phyloP scores from a whole-genome alignment of 441 rosid species.

The Euphorbia schlechtendalii region DNA sequence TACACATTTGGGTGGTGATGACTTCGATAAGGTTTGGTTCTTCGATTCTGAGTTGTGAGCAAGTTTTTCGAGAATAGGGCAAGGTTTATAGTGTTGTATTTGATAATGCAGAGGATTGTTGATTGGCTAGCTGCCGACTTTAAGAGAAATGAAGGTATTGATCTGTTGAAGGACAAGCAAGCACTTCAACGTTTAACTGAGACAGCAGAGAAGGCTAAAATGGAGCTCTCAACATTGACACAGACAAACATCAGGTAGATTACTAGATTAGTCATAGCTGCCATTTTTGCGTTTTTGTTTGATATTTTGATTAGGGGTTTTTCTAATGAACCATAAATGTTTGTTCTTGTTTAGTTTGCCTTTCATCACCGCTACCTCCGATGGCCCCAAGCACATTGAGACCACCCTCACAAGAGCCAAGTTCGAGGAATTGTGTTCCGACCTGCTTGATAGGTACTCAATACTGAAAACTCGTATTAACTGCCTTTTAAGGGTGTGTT shows the following conservation, averaged over 20 bases:
- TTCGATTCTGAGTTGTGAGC: no score
- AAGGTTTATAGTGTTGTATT: not conserved
- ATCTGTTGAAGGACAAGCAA: slow-evolving; percentile 92
- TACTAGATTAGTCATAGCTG: not conserved
- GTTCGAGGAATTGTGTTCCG: slow-evolving; percentile 85
- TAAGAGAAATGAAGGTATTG: slow-evolving; percentile 85
- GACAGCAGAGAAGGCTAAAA: slow-evolving; percentile 95
- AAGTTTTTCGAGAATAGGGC: not conserved
- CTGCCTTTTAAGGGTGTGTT: no score
- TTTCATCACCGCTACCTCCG: slow-evolving; percentile 91
- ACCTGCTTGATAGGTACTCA: slow-evolving; percentile 73
- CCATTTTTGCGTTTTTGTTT: not conserved
- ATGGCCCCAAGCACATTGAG: slow-evolving; percentile 96
- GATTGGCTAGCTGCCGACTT: slow-evolving; percentile 82
- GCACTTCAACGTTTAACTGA: slow-evolving; percentile 93
- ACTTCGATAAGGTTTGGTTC: slow-evolving; percentile 72
- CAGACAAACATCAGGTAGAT: slow-evolving; percentile 66
- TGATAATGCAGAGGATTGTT: slow-evolving; percentile 62
- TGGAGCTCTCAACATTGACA: slow-evolving; percentile 86
- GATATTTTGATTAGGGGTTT: not conserved
- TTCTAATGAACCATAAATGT: slow-evolving; percentile 19
- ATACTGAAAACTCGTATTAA: no score
- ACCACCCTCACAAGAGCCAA: slow-evolving; percentile 83
- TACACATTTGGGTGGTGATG: slow-evolving; percentile 96
- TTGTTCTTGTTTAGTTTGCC: slow-evolving; percentile 50